phyloP scores from a whole-genome alignment of 805 yeast species.

The Teunomyces panamensis region DNA sequence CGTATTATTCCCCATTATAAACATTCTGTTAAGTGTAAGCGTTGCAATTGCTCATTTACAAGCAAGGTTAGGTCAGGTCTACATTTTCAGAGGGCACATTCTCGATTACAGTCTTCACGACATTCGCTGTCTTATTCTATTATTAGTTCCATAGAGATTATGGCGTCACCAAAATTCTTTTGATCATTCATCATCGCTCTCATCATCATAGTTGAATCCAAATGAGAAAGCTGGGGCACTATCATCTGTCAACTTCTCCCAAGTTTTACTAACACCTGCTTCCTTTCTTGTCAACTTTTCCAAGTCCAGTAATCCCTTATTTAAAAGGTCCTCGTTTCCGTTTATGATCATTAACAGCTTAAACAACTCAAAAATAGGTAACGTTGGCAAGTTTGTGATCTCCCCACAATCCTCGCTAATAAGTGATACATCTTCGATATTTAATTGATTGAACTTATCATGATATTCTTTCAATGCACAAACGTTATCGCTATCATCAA shows the following conservation, averaged over 20 bases:
- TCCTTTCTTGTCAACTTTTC: constrained; percentile 30
- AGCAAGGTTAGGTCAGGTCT: neutral
- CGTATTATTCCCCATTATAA: neutral
- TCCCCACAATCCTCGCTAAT: constrained; percentile 68
- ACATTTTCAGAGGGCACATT: neutral
- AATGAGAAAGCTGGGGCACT: constrained; percentile 22
- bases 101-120: neutral
- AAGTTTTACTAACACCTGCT: constrained; percentile 45
- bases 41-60: neutral
- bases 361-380: constrained; percentile 66
- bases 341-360: constrained; percentile 43
- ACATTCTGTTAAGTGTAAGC: neutral
- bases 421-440: constrained; percentile 13
- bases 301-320: constrained; percentile 30
- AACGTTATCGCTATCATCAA: constrained; percentile 11
- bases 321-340: constrained; percentile 35
- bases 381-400: constrained; percentile 32
- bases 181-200: constrained; percentile 18
- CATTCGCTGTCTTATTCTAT: neutral
- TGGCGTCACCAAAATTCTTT: constrained; percentile 1
- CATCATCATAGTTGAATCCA: constrained; percentile 27
- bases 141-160: neutral
- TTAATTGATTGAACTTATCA: constrained; percentile 21
- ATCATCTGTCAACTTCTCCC: constrained; percentile 46
- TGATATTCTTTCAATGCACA: constrained; percentile 24